Percentiles rank a stretch among this genome's conserved stretches.
These are phyloP conservation scores for Tricholoma matsutake DNA, from an alignment of 768 basidiomycete genomes.

Conservation along the genomic window DNA sequence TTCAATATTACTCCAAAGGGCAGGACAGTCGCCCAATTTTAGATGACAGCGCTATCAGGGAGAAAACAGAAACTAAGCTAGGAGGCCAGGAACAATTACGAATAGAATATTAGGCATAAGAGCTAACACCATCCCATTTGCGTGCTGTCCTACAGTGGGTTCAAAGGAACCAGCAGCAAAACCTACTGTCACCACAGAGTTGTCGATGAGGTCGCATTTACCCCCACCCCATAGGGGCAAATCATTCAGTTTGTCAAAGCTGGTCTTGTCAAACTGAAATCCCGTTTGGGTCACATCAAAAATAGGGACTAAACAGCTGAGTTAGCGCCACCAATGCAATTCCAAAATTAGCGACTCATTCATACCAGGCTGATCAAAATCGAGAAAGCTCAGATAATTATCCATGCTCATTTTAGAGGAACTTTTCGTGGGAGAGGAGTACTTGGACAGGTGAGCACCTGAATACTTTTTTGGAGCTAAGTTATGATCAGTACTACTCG, in stretches of 20 bases:
- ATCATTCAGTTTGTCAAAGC: neutral
- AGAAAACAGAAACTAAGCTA: neutral
- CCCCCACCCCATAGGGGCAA: neutral
- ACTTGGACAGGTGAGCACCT: neutral
- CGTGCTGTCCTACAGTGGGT: neutral
- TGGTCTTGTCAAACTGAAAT: neutral
- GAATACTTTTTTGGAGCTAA: neutral
- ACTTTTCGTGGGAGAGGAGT: neutral
- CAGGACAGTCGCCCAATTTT: neutral
- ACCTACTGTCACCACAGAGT: neutral
- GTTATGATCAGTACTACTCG: neutral
- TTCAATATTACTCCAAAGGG: neutral
- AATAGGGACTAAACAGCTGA: neutral
- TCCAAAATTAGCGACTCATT: neutral
- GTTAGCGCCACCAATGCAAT: neutral
- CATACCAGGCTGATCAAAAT: neutral
- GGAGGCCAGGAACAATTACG: neutral
- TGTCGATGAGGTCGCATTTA: neutral
- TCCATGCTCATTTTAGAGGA: neutral
- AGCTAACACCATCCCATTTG: neutral
- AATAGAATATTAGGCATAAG: neutral
- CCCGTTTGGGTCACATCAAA: neutral
- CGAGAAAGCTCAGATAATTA: neutral
- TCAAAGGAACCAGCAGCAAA: neutral
- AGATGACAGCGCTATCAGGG: neutral